Conservation (phyloP, 2,329 filamentous ascomycete species). For the Colletotrichum lupini region DNA sequence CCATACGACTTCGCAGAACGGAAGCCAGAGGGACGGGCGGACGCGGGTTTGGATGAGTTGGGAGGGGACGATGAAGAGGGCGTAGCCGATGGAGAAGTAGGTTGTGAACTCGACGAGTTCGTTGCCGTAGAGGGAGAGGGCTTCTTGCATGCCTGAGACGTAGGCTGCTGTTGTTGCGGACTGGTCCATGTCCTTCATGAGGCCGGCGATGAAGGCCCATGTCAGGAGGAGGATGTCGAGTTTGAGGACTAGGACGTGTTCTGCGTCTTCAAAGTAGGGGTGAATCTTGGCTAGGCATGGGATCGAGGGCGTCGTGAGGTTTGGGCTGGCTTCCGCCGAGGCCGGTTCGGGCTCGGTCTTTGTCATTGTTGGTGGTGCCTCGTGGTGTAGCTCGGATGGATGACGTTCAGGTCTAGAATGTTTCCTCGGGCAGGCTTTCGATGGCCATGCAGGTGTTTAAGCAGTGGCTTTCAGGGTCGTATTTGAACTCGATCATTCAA, state of each 20-base stretch:
- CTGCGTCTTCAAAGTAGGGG: conserved; percentile 43
- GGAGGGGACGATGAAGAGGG: conserved; percentile 40
- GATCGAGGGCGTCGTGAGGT: not conserved
- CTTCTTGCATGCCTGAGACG: conserved; percentile 42
- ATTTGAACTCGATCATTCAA: not conserved
- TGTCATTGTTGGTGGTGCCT: not conserved
- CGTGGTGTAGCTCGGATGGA: not conserved
- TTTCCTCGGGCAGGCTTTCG: not conserved
- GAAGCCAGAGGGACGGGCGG: conserved; percentile 56
- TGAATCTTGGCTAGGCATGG: conserved; percentile 44
- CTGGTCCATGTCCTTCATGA: conserved; percentile 45
- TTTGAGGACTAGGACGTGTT: conserved; percentile 43
- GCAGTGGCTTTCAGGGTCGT: not conserved
- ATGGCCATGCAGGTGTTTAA: not conserved
- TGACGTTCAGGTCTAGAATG: not conserved
- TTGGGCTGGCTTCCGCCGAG: not conserved
- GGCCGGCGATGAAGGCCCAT: conserved; percentile 15
- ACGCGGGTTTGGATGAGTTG: conserved; percentile 51
- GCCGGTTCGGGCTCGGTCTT: not conserved
- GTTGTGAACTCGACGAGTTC: conserved; percentile 39
- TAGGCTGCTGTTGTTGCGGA: conserved; percentile 42
- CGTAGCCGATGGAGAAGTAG: conserved; percentile 39
- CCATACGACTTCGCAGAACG: conserved; percentile 47
- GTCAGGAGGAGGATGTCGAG: conserved; percentile 41
- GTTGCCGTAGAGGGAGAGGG: conserved; percentile 40